Percentiles rank a stretch among this genome's conserved stretches.
These are phyloP conservation scores for Dictyostelium citrinum DNA, from an alignment of 78 protist genomes.

Conservation along the genomic window DNA sequence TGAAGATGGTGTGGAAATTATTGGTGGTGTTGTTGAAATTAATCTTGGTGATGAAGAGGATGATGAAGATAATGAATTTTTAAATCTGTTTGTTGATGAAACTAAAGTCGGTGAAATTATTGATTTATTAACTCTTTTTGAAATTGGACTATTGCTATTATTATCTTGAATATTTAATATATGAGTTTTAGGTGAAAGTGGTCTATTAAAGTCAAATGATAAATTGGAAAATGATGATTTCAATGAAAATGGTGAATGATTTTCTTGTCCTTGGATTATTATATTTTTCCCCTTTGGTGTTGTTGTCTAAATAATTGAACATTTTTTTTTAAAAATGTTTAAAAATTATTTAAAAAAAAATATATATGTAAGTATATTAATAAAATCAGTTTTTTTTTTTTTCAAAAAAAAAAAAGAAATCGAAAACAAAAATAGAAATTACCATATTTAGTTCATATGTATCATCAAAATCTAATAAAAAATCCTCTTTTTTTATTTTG, in stretches of 20 bases:
- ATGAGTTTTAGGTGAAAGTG: slow-evolving; percentile 10
- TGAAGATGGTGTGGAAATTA: not conserved
- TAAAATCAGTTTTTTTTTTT: no score
- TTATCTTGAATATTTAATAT: not conserved
- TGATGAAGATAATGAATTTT: not conserved
- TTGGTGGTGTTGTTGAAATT: not conserved
- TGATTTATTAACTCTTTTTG: not conserved
- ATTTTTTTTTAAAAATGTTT: no score
- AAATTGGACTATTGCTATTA: not conserved
- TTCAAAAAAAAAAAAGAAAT: not conserved
- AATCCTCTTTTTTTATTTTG: slow-evolving; percentile 52
- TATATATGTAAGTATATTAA: not conserved
- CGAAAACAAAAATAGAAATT: not conserved
- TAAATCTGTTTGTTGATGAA: not conserved
- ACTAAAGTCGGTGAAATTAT: not conserved
- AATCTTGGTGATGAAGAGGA: not conserved
- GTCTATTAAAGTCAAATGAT: not conserved
- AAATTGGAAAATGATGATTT: not conserved
- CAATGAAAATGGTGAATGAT: not conserved
- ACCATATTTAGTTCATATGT: not conserved
- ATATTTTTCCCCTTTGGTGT: not conserved
- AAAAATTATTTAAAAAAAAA: not conserved
- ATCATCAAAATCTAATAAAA: slow-evolving; percentile 31
- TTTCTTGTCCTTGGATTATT: not conserved
- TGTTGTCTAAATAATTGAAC: no score